Evolutionary conservation across 169 alveolate genomes (phyloP), one percentile per base, ranked within the genome.

Genomic region (Plasmodium inui): DNA sequence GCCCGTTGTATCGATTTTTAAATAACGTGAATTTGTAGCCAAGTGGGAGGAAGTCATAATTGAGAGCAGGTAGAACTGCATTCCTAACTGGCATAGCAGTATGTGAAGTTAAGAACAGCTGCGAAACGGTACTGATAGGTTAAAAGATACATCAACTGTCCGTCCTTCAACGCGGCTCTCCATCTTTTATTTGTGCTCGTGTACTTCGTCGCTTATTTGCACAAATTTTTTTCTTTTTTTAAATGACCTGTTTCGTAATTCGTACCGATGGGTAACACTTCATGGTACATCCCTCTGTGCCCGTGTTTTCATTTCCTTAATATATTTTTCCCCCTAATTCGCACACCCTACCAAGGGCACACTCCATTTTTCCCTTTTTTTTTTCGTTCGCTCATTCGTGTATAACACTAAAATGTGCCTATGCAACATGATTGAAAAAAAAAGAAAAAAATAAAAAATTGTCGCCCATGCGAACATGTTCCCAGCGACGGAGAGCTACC

Each of bases 1-100:
- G 93, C 14, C 22, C 34, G 1, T 37, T 85, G 70, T 85, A 67
- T 55, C 28, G 93, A 34, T 85, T 85, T 53, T 85, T 85, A 61
- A 85, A 85, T 53, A 85, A 85, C 41, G 44, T 85, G 26, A 85
- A 85, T 44, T 44, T 85, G 26, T 85, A 85, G 76, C 6, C 44
- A 22, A 41, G 17, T 28, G 26, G 19, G 39, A 22, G n/a, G 22
- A 71, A 41, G 37, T 14, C 41, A 70, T n/a, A 39, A 67, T 19
- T 71, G 32, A 12, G 73, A 41, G n/a, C 26, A 22, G 7, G 57
- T 82, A 17, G 34, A 61, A 61, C 32, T 61, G 12, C 74, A 61
- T 61, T 61, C 19, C 72, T 12, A 19, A 17, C 10, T 57, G 7
- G 72, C 19, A 19, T 17, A 57, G 72, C 28, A 57, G 7, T n/a